phyloP scores from a whole-genome alignment of 164 flowering plant genomes.

The Tetracentron sinense region DNA sequence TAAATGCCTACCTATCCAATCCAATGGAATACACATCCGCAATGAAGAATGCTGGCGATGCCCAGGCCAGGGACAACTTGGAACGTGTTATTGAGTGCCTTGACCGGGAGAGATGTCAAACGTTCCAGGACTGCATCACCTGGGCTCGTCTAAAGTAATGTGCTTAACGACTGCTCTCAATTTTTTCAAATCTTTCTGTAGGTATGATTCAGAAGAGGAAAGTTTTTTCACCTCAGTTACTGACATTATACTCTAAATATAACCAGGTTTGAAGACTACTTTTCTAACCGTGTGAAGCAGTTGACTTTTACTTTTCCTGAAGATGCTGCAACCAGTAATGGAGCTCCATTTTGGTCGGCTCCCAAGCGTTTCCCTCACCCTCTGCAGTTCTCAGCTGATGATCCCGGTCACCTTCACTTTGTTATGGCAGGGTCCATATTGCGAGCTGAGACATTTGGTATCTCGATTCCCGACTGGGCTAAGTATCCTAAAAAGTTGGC shows the following conservation, averaged over 20 bases:
- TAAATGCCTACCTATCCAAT: conserved; percentile 62
- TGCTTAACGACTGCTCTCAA: neutral
- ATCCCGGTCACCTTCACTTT: conserved; percentile 53
- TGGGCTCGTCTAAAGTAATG: conserved; percentile 82
- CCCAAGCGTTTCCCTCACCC: conserved; percentile 83
- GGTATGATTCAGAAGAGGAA: neutral
- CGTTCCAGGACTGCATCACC: conserved; percentile 72
- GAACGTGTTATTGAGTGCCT: conserved; percentile 82
- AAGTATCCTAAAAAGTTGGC: conserved; percentile 44
- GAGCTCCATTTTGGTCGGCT: conserved; percentile 87
- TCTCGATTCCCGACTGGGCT: conserved; percentile 69
- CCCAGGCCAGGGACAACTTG: conserved; percentile 77
- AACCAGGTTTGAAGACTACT: conserved; percentile 84
- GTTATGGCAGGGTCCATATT: conserved; percentile 67
- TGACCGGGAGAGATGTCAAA: conserved; percentile 64
- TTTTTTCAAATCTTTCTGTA: neutral
- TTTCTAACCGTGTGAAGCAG: conserved; percentile 75
- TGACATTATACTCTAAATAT: conserved; percentile 12
- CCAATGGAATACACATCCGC: conserved; percentile 60
- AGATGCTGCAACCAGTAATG: conserved; percentile 70
- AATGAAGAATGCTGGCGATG: conserved; percentile 77
- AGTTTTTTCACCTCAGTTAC: neutral
- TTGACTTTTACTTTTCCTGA: conserved; percentile 78
- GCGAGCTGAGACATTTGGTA: conserved; percentile 75
- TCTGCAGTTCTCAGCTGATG: conserved; percentile 53